Conservation (phyloP, 2,329 filamentous ascomycete genomes). For the Aspergillus felis region DNA sequence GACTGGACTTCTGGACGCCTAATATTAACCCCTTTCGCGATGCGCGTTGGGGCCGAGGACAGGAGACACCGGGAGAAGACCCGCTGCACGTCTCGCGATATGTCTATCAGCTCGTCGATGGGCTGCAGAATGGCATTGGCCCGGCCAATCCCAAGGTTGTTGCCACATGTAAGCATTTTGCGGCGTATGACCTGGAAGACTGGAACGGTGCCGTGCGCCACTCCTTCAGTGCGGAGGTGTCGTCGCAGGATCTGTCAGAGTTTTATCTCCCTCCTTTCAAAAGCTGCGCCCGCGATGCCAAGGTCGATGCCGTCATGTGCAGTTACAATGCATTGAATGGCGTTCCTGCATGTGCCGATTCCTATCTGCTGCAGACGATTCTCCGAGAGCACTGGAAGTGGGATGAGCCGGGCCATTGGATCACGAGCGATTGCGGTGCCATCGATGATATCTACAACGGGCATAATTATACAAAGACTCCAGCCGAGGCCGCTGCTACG, state of each 20-base stretch:
- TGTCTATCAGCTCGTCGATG: conserved; percentile 22
- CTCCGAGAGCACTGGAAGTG: conserved; percentile 63
- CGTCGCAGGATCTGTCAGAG: conserved; percentile 58
- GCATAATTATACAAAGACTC: conserved; percentile 47
- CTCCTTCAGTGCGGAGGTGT: not conserved
- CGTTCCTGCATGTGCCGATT: conserved; percentile 58
- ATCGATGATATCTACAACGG: conserved; percentile 52
- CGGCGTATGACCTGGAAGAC: conserved; percentile 52
- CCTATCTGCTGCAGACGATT: conserved; percentile 57
- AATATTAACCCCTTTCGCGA: conserved; percentile 63
- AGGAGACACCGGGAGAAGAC: conserved; percentile 57
- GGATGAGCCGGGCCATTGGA: conserved; percentile 55
- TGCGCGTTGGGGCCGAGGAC: conserved; percentile 57
- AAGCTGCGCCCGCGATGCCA: conserved; percentile 56
- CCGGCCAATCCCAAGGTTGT: conserved; percentile 37
- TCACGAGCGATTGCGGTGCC: conserved; percentile 62
- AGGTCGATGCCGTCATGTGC: conserved; percentile 57
- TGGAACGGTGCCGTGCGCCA: conserved; percentile 43
- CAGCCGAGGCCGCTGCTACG: conserved; percentile 42
- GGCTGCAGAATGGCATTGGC: conserved; percentile 44
- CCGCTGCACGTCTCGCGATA: conserved; percentile 25
- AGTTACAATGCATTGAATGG: conserved; percentile 61
- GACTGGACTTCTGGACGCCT: conserved; percentile 44
- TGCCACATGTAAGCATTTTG: conserved; percentile 57
- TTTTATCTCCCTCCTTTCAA: conserved; percentile 64